These are phyloP conservation scores for Colletotrichum spaethianum DNA, from an alignment of 2,329 filamentous ascomycete species.

Conservation along the genomic window DNA sequence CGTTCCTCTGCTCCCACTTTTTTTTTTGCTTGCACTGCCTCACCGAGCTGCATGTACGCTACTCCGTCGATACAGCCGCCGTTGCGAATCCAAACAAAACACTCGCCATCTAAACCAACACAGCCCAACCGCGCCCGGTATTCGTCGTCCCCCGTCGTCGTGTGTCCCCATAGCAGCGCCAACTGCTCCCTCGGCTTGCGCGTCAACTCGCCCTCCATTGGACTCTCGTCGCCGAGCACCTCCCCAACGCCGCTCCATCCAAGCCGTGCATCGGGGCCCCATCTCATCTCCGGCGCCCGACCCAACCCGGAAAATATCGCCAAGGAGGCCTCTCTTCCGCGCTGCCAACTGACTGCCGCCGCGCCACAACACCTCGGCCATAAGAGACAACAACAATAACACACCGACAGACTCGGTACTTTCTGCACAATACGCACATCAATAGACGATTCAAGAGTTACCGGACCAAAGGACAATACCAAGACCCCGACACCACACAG, in stretches of 20 bases:
- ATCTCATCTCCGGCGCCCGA: slow-evolving; percentile 22
- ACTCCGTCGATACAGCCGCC: slow-evolving; percentile 26
- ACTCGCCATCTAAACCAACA: neutral
- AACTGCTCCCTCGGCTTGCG: slow-evolving; percentile 21
- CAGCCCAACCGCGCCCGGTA: slow-evolving; percentile 23
- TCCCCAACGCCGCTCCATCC: neutral
- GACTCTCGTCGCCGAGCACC: neutral
- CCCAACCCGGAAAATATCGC: neutral
- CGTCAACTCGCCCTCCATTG: slow-evolving; percentile 2
- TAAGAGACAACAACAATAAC: slow-evolving; percentile 1
- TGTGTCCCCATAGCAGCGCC: neutral
- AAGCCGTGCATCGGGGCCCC: slow-evolving; percentile 4
- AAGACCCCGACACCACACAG: slow-evolving; percentile 22
- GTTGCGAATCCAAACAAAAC: slow-evolving; percentile 18
- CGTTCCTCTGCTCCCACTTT: slow-evolving; percentile 31
- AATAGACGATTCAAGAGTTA: neutral
- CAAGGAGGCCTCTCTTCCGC: slow-evolving; percentile 30
- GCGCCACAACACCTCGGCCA: slow-evolving; percentile 6
- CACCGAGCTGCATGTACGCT: slow-evolving; percentile 27
- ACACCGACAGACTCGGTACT: neutral
- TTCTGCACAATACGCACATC: neutral
- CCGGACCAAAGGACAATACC: neutral
- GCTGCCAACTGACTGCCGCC: neutral
- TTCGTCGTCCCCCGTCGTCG: neutral
- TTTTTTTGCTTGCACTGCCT: slow-evolving; percentile 36